Evolutionary conservation across 2,329 filamentous ascomycete species (phyloP).

Genomic region (Magnaporthiopsis poae): DNA sequence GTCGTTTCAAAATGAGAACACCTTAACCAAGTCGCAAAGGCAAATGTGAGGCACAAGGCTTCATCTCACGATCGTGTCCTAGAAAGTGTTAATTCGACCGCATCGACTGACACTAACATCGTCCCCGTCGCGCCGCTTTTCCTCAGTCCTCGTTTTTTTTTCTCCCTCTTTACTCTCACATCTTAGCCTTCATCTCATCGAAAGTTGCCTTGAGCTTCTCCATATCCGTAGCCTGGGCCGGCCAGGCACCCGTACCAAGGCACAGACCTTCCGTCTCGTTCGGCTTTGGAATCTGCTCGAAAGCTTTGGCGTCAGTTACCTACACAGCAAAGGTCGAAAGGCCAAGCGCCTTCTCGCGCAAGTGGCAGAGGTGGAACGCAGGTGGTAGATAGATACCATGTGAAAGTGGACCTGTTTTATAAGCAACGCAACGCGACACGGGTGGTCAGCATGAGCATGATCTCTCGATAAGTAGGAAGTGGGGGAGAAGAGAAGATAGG

Average conservation of each 20-base stretch:
- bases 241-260: conserved; percentile 55
- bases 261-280: conserved; percentile 70
- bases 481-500: no score
- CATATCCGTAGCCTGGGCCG: conserved; percentile 65
- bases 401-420: conserved; percentile 72
- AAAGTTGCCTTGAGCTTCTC: conserved; percentile 67
- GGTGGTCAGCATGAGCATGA: not conserved
- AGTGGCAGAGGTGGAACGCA: no score
- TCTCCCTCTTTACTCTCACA: conserved; percentile 37
- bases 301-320: not conserved
- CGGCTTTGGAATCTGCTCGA: conserved; percentile 77
- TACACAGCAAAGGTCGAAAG: not conserved
- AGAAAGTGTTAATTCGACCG: not conserved
- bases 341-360: not conserved
- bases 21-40: not conserved
- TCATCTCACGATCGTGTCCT: not conserved
- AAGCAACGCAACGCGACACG: not conserved
- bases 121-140: not conserved
- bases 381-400: conserved; percentile 48
- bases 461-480: not conserved
- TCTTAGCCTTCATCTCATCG: conserved; percentile 82
- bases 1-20: not conserved
- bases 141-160: not conserved
- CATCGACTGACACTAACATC: no score
- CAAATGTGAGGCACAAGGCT: not conserved